Evolutionary conservation across 768 basidiomycete species (phyloP).

Genomic region (Trametes meyenii): DNA sequence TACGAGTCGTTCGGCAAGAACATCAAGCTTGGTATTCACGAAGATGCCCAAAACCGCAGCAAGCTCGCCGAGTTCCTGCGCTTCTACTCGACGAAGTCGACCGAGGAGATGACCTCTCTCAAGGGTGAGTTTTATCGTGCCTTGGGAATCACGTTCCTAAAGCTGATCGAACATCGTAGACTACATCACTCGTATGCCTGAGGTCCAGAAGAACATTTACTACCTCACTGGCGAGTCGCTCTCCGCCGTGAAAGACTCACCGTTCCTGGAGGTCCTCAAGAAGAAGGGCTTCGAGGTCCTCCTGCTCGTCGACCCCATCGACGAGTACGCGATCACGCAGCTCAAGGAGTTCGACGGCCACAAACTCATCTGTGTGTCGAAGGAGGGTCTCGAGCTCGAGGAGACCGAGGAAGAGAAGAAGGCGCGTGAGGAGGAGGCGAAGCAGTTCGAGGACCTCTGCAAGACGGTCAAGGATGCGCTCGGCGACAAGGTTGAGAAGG

Average conservation of each 20-base stretch:
- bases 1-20: conserved; percentile 99
- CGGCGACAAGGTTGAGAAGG: conserved; percentile 99
- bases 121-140: conserved; percentile 64
- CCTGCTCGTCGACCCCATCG: conserved; percentile 97
- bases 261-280: conserved; percentile 99
- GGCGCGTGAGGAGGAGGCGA: conserved; percentile 80
- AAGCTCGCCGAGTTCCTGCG: conserved; percentile 99
- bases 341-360: conserved; percentile 99
- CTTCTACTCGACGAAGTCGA: conserved; percentile 95
- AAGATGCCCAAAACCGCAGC: conserved; percentile 97
- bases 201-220: conserved; percentile 98
- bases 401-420: conserved; percentile 99
- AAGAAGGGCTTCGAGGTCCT: conserved; percentile 99
- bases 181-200: conserved; percentile 99
- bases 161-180: conserved; percentile 48
- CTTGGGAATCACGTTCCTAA: neutral
- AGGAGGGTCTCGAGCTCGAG: conserved; percentile 98
- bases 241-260: conserved; percentile 86
- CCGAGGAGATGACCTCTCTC: conserved; percentile 89
- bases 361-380: conserved; percentile 97
- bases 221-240: conserved; percentile 99
- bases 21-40: conserved; percentile 99
- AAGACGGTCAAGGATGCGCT: conserved; percentile 96
- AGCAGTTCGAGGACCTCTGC: conserved; percentile 87
- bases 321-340: conserved; percentile 98